A percentile compares a stretch with the other conserved stretches of the same genome.
Evolutionary conservation across 2,329 filamentous ascomycete genomes (phyloP).

Genomic region (Fusarium fracticaudum): DNA sequence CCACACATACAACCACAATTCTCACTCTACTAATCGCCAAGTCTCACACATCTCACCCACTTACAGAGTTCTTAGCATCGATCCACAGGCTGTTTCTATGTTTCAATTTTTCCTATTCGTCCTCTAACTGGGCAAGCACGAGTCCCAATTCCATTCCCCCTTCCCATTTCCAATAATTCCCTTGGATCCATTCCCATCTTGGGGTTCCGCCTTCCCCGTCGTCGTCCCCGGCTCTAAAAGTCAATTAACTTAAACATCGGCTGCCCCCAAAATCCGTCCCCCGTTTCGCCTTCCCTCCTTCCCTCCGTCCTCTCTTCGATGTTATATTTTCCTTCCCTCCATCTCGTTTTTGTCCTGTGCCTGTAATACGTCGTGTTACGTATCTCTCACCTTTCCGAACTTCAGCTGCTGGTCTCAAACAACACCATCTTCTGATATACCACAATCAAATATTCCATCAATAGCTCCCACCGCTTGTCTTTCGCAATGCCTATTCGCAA

Average conservation of each 20-base stretch:
- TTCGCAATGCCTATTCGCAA: conserved; percentile 76
- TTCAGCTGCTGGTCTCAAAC: background rate
- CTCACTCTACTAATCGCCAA: conserved; percentile 23
- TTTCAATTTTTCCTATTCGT: background rate
- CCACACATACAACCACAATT: conserved; percentile 16
- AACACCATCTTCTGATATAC: conserved; percentile 10
- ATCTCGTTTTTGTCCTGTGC: background rate
- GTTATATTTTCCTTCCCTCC: conserved; percentile 7
- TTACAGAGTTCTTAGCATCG: conserved; percentile 16
- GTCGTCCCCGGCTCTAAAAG: conserved; percentile 31
- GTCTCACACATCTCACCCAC: conserved; percentile 28
- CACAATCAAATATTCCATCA: conserved; percentile 9
- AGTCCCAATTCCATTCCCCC: conserved; percentile 8
- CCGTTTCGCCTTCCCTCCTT: conserved; percentile 1
- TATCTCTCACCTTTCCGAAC: background rate
- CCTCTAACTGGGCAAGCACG: background rate
- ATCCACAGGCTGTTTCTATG: conserved; percentile 2
- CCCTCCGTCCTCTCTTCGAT: conserved; percentile 6
- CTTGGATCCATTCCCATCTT: conserved; percentile 13
- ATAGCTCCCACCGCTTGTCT: conserved; percentile 11
- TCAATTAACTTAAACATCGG: conserved; percentile 36
- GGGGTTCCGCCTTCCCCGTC: conserved; percentile 19
- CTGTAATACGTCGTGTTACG: background rate
- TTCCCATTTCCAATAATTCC: background rate
- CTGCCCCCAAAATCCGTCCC: conserved; percentile 15